Conservation (phyloP, 306 rosid genomes). For the Mucuna pruriens region DNA sequence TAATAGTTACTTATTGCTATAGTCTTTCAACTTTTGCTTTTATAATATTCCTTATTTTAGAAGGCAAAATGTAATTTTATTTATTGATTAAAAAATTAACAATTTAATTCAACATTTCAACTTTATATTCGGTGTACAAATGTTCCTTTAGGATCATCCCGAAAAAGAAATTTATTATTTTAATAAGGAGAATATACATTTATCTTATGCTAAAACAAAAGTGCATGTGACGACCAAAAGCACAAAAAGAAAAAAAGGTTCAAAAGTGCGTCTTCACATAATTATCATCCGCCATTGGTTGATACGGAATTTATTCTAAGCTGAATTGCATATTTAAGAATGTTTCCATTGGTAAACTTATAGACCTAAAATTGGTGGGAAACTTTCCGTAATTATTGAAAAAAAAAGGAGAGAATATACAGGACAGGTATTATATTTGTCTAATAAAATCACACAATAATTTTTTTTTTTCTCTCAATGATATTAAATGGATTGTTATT, state of each 20-base stretch:
- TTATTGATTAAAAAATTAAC: background rate
- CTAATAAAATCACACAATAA: too few relatives aligned
- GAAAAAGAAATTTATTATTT: background rate
- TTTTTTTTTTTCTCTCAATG: background rate
- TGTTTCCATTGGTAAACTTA: background rate
- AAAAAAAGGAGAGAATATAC: background rate
- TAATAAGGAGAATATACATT: conserved; percentile 1
- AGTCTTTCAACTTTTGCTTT: background rate
- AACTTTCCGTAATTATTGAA: background rate
- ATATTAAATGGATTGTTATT: background rate
- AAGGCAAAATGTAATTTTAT: background rate
- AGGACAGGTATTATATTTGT: background rate
- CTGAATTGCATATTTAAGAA: conserved; percentile 4
- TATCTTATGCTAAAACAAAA: background rate
- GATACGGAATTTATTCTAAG: conserved; percentile 21
- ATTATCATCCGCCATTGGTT: background rate
- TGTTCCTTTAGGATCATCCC: background rate
- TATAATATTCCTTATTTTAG: background rate
- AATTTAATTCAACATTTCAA: background rate
- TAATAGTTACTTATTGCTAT: too few relatives aligned
- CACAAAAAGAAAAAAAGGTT: background rate
- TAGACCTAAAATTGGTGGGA: background rate
- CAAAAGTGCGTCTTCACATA: background rate
- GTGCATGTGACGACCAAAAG: background rate
- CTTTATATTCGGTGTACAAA: background rate